Percentiles rank a stretch among this genome's conserved stretches.
phyloP scores from a whole-genome alignment of 306 rosid genomes.

The Cajanus cajan region DNA sequence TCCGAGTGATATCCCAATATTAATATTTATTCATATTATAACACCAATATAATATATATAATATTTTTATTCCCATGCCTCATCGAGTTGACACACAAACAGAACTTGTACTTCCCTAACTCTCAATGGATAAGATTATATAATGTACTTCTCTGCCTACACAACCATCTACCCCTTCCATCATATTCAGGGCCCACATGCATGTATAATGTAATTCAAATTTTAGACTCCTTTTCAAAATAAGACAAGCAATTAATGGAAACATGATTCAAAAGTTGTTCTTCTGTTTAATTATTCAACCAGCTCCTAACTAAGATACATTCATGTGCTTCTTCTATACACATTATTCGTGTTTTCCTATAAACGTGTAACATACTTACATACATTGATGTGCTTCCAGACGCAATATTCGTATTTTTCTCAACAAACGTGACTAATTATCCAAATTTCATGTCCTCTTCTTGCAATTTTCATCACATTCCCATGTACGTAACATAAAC shows the following conservation, averaged over 20 bases:
- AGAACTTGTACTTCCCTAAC: neutral
- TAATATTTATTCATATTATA: neutral
- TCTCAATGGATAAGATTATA: slow-evolving; percentile 17
- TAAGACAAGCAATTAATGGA: slow-evolving; percentile 40
- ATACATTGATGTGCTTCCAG: neutral
- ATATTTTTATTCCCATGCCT: slow-evolving; percentile 27
- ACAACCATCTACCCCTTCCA: neutral
- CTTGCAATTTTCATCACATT: neutral
- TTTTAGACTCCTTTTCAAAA: neutral
- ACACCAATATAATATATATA: too few species aligned
- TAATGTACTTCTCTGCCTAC: slow-evolving; percentile 5
- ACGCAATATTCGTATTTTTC: neutral
- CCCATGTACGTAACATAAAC: neutral
- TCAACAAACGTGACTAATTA: neutral
- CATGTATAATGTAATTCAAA: neutral
- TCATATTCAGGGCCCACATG: slow-evolving; percentile 13
- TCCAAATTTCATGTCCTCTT: slow-evolving; percentile 14
- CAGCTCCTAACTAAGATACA: neutral
- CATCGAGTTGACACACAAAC: slow-evolving; percentile 32
- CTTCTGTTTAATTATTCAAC: neutral
- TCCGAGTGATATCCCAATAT: neutral
- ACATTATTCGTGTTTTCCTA: neutral
- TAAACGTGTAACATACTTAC: neutral
- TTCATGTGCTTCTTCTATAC: neutral
- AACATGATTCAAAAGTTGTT: slow-evolving; percentile 29